phyloP scores from a whole-genome alignment of 805 yeast genomes.

The Millerago galiae region DNA sequence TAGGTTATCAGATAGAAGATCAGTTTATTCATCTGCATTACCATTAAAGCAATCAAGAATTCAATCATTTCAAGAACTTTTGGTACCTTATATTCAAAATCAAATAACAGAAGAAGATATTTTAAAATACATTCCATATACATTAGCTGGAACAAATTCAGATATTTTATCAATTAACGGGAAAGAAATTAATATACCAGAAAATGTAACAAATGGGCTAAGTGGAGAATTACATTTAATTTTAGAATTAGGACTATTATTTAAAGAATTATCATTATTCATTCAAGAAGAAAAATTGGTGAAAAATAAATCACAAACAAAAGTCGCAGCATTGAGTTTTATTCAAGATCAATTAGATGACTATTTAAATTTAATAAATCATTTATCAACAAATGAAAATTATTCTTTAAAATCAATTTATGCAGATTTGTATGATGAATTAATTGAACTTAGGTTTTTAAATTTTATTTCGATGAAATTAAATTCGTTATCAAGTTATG shows the following conservation, averaged over 20 bases:
- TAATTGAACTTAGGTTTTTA: conserved; percentile 52
- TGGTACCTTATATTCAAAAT: conserved; percentile 29
- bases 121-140: conserved; percentile 41
- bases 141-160: conserved; percentile 59
- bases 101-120: conserved; percentile 36
- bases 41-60: conserved; percentile 6
- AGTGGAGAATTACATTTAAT: conserved; percentile 49
- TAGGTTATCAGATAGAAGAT: conserved; percentile 31
- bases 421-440: conserved; percentile 40
- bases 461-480: conserved; percentile 35
- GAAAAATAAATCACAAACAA: conserved; percentile 42
- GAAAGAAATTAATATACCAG: conserved; percentile 38
- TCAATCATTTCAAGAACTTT: conserved; percentile 24
- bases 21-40: conserved; percentile 26
- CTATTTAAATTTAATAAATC: conserved; percentile 39
- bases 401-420: conserved; percentile 26
- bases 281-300: conserved; percentile 26
- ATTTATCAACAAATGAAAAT: conserved; percentile 33
- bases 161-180: conserved; percentile 41
- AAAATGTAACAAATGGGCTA: conserved; percentile 46
- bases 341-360: conserved; percentile 35
- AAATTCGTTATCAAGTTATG: conserved; percentile 34
- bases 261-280: conserved; percentile 35
- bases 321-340: conserved; percentile 52
- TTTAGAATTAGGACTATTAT: conserved; percentile 70